Evolutionary conservation across 768 basidiomycete genomes (phyloP).

Genomic region (Leccinum disarticulatum): DNA sequence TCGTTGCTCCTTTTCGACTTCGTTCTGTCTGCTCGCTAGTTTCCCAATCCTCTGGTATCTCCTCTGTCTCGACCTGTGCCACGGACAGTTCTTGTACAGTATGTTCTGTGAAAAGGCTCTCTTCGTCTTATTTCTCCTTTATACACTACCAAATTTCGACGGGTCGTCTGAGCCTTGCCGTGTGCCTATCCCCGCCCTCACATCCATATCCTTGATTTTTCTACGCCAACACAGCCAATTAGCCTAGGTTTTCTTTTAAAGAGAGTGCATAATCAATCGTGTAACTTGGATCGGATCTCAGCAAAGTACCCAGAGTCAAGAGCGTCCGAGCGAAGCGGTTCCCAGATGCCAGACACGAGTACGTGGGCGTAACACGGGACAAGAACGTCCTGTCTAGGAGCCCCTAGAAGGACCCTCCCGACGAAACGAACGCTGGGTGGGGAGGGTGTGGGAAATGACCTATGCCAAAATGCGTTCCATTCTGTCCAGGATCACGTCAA

Average conservation of each 20-base stretch:
- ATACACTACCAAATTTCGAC: constrained; percentile 16
- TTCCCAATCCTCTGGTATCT: neutral
- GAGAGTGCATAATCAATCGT: constrained; percentile 14
- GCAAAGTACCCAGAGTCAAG: neutral
- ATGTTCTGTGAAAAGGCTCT: constrained; percentile 15
- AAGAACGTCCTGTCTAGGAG: neutral
- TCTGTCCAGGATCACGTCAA: constrained; percentile 61
- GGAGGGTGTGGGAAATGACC: neutral
- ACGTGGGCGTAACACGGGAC: neutral
- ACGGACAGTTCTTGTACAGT: constrained; percentile 24
- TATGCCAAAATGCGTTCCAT: constrained; percentile 56
- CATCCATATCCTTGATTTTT: constrained; percentile 3
- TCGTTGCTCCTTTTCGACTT: neutral
- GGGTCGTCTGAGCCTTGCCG: constrained; percentile 4
- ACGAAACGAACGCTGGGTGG: neutral
- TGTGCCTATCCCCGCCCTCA: constrained; percentile 3
- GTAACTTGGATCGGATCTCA: constrained; percentile 7
- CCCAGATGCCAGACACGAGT: neutral
- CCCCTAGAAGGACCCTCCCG: neutral
- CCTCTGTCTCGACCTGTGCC: constrained; percentile 1
- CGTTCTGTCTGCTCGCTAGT: constrained; percentile 4
- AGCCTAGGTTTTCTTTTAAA: constrained; percentile 21
- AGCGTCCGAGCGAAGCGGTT: neutral
- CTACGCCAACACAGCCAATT: constrained; percentile 4
- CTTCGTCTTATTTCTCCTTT: constrained; percentile 34